A percentile compares a stretch with the other conserved stretches of the same genome.
phyloP scores from a whole-genome alignment of 768 basidiomycete genomes.

The Kwoniella botswanensis region DNA sequence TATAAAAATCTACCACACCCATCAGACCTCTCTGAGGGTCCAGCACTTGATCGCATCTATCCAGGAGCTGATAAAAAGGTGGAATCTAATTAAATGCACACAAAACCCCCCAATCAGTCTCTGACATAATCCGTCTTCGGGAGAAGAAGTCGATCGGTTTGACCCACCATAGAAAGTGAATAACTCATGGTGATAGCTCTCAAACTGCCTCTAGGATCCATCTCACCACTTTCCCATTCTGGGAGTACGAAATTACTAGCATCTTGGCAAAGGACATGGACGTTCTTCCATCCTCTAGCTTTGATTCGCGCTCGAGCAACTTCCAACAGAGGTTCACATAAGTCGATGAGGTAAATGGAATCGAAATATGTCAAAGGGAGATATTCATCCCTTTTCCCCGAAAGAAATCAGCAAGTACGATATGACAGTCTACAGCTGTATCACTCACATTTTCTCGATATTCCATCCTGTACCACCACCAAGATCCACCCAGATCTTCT shows the following conservation, averaged over 20 bases:
- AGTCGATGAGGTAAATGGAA: constrained; percentile 72
- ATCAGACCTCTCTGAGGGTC: constrained; percentile 67
- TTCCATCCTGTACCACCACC: constrained; percentile 79
- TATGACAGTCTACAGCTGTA: not conserved
- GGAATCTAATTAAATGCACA: constrained; percentile 61
- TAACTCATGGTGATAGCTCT: constrained; percentile 62
- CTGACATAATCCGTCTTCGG: not conserved
- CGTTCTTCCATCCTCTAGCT: constrained; percentile 73
- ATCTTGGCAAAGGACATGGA: constrained; percentile 74
- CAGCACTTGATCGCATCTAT: constrained; percentile 70
- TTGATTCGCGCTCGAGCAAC: constrained; percentile 73
- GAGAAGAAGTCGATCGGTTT: not conserved
- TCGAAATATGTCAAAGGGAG: constrained; percentile 68
- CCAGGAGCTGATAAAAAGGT: constrained; percentile 70
- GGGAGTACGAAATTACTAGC: constrained; percentile 71
- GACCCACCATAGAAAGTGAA: constrained; percentile 60
- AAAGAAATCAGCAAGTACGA: constrained; percentile 1
- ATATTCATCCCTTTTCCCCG: constrained; percentile 61
- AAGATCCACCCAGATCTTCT: constrained; percentile 76
- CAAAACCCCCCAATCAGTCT: not conserved
- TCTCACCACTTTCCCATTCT: constrained; percentile 63
- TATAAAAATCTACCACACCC: constrained; percentile 73
- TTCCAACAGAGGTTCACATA: constrained; percentile 73
- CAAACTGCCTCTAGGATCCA: constrained; percentile 66
- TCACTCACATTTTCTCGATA: constrained; percentile 67